phyloP scores from a whole-genome alignment of 2,329 filamentous ascomycete species.

The Trichoderma sp. region DNA sequence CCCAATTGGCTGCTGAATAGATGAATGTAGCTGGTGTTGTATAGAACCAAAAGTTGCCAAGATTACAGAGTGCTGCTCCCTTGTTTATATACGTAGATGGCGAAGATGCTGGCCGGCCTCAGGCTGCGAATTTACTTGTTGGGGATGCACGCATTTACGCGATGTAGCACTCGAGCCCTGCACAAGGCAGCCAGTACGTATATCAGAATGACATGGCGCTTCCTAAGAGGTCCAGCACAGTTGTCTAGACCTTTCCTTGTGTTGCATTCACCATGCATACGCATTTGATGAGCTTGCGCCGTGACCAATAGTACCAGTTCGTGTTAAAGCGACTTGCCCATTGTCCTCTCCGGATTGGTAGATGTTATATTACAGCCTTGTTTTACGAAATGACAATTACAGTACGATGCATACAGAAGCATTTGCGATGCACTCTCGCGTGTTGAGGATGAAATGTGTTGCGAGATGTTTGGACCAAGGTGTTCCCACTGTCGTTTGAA shows the following conservation, averaged over 20 bases:
- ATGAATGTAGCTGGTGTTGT: background rate
- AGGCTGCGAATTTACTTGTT: background rate
- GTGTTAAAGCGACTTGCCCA: background rate
- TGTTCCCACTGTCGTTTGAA: background rate
- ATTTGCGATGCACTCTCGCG: background rate
- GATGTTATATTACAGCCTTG: background rate
- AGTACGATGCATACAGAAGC: background rate
- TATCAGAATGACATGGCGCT: background rate
- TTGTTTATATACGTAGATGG: background rate
- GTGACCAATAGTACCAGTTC: background rate
- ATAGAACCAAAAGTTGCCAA: background rate
- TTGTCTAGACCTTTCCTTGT: background rate
- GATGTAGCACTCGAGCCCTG: background rate
- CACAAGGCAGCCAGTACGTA: background rate
- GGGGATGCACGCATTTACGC: background rate
- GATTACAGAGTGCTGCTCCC: background rate
- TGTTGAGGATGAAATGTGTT: background rate
- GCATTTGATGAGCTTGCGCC: background rate
- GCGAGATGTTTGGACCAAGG: background rate
- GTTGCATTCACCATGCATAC: conserved; percentile 4
- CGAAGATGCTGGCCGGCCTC: background rate
- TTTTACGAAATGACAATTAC: background rate
- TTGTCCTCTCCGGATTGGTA: background rate
- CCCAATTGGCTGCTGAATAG: background rate
- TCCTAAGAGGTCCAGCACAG: background rate